Evolutionary conservation across 306 rosid genomes (phyloP), one percentile per base, ranked within the genome.

Genomic region (Spatholobus suberectus): DNA sequence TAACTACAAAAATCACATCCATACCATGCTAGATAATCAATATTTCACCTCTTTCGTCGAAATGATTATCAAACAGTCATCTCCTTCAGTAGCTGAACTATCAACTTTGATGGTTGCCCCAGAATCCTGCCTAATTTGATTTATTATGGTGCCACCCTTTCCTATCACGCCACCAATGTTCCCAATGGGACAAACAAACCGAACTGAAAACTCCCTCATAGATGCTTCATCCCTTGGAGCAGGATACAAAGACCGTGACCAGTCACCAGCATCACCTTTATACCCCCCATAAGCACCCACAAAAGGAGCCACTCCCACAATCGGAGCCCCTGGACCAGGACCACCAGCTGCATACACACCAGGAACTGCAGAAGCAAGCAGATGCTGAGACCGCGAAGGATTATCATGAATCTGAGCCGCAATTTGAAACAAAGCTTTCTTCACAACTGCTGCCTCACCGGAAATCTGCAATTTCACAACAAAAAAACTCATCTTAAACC

Each of bases 121-220:
- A 37, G 99, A 90, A 18, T 93, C 98, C 88, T 96, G 98, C 88
- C 99, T 92, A 77, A 96, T 93, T 87, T 96, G 99, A 89, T 96
- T 96, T 78, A 96, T 93, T 49, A 96, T 87, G 26, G 57, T 88
- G 79, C 99, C 99, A 80, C 99, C 99, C 88, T 96, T 96, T 49
- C 99, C 99, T 79, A 96, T 96, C 78, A 96, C 99, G 8, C 98
- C 96, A 37, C 99, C 99, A 85, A 93, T 91, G 80, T 93, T 96
- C 10, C 85, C 94, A 67, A 89, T 96, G 4, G 97, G 98, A 82
- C 99, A 96, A 84, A 96, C 86, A 80, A 96, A 71, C 29, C 92
- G 91, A 62, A 91, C 84, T 57, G 97, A 86, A 75, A 96, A 96
- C 34, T 96, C 99, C 82, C 89, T 96, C 41, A 90, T 80, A 72